Base-by-base conservation (phyloP, 345 rosid genomes). In the Linum lewisii region DNA sequence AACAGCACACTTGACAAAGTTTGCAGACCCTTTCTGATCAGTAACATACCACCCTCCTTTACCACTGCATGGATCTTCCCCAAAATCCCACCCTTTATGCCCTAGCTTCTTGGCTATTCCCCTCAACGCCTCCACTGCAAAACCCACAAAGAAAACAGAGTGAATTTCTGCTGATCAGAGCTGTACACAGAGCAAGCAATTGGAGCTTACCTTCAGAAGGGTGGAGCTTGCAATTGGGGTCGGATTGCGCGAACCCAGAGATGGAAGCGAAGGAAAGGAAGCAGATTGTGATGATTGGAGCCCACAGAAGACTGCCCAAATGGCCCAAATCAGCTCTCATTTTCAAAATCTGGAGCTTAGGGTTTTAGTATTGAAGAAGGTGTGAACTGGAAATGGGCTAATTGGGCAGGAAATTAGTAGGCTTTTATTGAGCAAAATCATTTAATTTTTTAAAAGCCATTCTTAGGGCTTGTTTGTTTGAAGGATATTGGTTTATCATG, bases 61-160 rank as follows among this genome's bases (percentile, higher is more conserved):
- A 18, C 88, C 82, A 64, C 85, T 80, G 69, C 96, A 91, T 16
- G 96, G 96, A 66, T 88, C 98, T 59, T 73, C 69, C 18, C 69
- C 63, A 54, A 84, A 84, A 54, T 81, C 68, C 95, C 95, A 91
- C 57, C 84, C 90, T 56, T 63, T 79, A 69, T 82, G 84, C 75
- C 84, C 93, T 63, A 88, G 11, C 61, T 73, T 83, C 73, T 59
- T 72, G 60, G 75, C 90, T 69, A 88, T 83, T 42, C 71, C 86
- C 70, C 68, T 79, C 66, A 91, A 24, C 55, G 84, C 84, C 52
- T 72, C 70, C 83, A 84, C 96, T 88, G 81, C 74, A 21, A 57
- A 38, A 20, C 14, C 2, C 20, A 18, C 4, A n/a, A 21, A n/a
- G n/a, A n/a, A n/a, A n/a, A n/a, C n/a, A n/a, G n/a, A n/a, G n/a